phyloP scores from a whole-genome alignment of 164 flowering plant species.

The Euptelea pleiosperma region DNA sequence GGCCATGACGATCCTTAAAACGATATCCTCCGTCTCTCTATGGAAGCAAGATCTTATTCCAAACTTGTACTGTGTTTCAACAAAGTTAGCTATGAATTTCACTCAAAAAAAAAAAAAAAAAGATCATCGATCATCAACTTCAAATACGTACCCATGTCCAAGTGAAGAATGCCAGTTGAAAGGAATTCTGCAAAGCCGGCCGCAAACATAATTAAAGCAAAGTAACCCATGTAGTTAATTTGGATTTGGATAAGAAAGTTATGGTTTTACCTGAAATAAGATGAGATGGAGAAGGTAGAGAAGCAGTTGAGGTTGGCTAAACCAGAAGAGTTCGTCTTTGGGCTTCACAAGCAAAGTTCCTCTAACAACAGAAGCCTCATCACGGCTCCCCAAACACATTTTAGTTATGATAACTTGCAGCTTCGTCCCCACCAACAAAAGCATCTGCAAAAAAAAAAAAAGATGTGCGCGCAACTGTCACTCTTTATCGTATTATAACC shows the following conservation, averaged over 20 bases:
- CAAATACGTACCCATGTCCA: constrained; percentile 61
- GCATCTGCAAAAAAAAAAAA: constrained; percentile 30
- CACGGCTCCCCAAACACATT: constrained; percentile 49
- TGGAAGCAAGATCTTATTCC: constrained; percentile 72
- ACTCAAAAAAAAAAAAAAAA: background rate
- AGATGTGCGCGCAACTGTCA: too few relatives aligned
- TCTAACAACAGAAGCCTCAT: constrained; percentile 33
- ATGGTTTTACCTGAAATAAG: constrained; percentile 67
- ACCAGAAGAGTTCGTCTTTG: constrained; percentile 59
- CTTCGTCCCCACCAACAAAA: constrained; percentile 59
- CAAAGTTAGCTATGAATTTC: background rate
- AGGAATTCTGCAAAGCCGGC: constrained; percentile 59
- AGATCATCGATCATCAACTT: background rate
- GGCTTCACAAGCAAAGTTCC: constrained; percentile 65
- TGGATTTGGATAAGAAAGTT: too few relatives aligned
- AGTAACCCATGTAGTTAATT: background rate
- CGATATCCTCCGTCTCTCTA: constrained; percentile 35
- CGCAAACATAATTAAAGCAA: background rate
- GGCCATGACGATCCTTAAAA: constrained; percentile 44
- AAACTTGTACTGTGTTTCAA: constrained; percentile 43
- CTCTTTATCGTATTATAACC: background rate
- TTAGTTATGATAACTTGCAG: constrained; percentile 57
- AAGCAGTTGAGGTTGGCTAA: constrained; percentile 45
- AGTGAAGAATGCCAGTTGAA: constrained; percentile 63
- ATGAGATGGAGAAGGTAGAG: constrained; percentile 56